These are phyloP conservation scores for Durotheca rogersii DNA, from an alignment of 495 filamentous ascomycete species.

Conservation along the genomic window DNA sequence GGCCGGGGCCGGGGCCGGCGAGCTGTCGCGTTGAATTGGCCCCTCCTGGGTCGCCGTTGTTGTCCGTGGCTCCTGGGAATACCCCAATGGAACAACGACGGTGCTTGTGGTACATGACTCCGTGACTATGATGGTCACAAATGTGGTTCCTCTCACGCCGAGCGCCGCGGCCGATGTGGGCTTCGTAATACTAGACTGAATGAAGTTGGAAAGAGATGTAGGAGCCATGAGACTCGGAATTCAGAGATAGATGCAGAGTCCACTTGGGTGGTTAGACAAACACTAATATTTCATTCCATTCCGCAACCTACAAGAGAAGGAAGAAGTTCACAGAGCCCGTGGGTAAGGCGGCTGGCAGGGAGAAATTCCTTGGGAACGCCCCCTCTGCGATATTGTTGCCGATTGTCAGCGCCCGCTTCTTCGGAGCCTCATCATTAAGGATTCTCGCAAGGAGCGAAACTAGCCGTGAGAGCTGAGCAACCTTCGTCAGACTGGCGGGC, in stretches of 20 bases:
- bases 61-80: background rate
- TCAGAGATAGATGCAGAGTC: background rate
- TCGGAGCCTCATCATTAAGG: constrained; percentile 3
- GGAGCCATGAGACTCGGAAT: constrained; percentile 4
- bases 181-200: background rate
- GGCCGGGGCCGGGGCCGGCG: background rate
- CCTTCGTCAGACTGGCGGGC: constrained; percentile 4
- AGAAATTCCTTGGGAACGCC: no score
- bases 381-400: background rate
- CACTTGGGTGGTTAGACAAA: no score
- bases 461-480: background rate
- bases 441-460: constrained; percentile 3
- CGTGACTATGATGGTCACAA: constrained; percentile 7
- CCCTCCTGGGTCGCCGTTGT: background rate
- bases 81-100: constrained; percentile 7
- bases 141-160: background rate
- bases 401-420: background rate
- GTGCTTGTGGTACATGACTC: constrained; percentile 1
- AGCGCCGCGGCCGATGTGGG: constrained; percentile 2
- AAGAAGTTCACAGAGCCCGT: no score
- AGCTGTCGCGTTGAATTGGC: background rate
- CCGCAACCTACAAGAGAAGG: no score
- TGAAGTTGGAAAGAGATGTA: background rate
- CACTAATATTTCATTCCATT: no score
- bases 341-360: no score